Evolutionary conservation across 208 protist species (phyloP).

Genomic region (Herpetomonas samuelpessoai): DNA sequence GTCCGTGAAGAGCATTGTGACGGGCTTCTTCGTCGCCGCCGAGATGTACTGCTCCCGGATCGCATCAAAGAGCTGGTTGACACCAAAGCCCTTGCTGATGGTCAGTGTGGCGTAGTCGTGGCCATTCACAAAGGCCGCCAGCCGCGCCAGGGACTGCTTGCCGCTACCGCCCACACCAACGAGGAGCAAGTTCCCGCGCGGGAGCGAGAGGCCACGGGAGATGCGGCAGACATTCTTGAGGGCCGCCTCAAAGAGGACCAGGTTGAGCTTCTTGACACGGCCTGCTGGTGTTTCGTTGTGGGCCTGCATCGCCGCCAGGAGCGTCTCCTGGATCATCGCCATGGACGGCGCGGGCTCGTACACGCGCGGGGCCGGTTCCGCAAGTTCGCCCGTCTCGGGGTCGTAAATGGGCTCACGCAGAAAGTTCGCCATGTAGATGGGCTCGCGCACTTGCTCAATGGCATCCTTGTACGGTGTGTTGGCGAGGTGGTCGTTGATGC

Average conservation of each 20-base stretch:
- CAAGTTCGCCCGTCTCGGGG: slow-evolving; percentile 88
- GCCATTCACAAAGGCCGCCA: slow-evolving; percentile 86
- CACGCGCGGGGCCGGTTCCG: slow-evolving; percentile 89
- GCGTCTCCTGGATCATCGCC: slow-evolving; percentile 61
- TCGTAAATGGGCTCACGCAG: slow-evolving; percentile 89
- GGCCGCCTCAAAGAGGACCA: slow-evolving; percentile 95
- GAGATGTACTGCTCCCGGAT: slow-evolving; percentile 91
- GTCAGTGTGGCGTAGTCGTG: slow-evolving; percentile 91
- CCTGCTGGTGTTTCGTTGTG: slow-evolving; percentile 87
- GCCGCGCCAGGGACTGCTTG: slow-evolving; percentile 91
- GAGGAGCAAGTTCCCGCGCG: slow-evolving; percentile 92
- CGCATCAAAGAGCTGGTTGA: slow-evolving; percentile 94
- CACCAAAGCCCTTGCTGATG: slow-evolving; percentile 92
- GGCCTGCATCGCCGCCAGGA: slow-evolving; percentile 77
- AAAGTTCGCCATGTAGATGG: slow-evolving; percentile 95
- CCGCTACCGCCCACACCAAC: slow-evolving; percentile 93
- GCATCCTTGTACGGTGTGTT: slow-evolving; percentile 81
- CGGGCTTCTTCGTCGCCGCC: slow-evolving; percentile 74
- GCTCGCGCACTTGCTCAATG: slow-evolving; percentile 64
- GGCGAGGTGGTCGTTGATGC: slow-evolving; percentile 71
- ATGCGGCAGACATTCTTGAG: slow-evolving; percentile 95
- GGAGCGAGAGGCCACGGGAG: slow-evolving; percentile 88
- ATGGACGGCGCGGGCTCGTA: slow-evolving; percentile 94
- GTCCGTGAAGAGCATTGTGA: slow-evolving; percentile 98
- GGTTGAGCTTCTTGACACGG: slow-evolving; percentile 88